Evolutionary conservation across 129 eudicot genomes (phyloP).

Genomic region (Flaveria trinervia): DNA sequence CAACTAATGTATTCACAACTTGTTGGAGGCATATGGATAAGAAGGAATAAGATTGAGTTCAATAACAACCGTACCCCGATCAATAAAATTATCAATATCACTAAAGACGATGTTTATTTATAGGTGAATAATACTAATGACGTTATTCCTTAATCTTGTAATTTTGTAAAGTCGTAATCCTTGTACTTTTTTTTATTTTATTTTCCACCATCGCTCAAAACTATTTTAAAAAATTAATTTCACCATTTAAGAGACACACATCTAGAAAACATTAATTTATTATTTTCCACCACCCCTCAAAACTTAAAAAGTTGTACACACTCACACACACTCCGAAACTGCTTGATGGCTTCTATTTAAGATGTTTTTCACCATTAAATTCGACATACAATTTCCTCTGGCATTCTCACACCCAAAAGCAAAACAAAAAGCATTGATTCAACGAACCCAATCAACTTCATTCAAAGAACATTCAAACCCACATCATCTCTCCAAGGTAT

Average conservation of each 20-base stretch:
- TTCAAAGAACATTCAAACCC: background rate
- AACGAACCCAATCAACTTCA: constrained; percentile 2
- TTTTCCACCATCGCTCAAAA: too few relatives aligned
- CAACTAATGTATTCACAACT: too few relatives aligned
- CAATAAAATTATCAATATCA: too few relatives aligned
- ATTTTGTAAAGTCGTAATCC: too few relatives aligned
- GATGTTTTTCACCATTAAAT: background rate
- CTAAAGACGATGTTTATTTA: too few relatives aligned
- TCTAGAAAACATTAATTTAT: background rate
- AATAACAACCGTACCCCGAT: too few relatives aligned
- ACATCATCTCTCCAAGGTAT: constrained; percentile 27
- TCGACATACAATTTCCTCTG: constrained; percentile 28
- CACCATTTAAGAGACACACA: constrained; percentile 1
- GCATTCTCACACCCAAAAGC: background rate
- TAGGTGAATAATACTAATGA: too few relatives aligned
- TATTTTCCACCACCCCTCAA: constrained; percentile 5
- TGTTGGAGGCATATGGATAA: too few relatives aligned
- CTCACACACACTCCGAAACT: constrained; percentile 25
- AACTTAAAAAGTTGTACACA: background rate
- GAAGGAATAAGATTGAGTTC: too few relatives aligned
- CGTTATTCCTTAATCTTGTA: too few relatives aligned
- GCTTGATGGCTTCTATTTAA: constrained; percentile 33
- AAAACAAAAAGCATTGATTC: constrained; percentile 12
- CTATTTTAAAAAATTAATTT: background rate
- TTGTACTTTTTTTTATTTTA: too few relatives aligned